Evolutionary conservation across 305 asterid species (phyloP).

Genomic region (Fraxinus baroniana): DNA sequence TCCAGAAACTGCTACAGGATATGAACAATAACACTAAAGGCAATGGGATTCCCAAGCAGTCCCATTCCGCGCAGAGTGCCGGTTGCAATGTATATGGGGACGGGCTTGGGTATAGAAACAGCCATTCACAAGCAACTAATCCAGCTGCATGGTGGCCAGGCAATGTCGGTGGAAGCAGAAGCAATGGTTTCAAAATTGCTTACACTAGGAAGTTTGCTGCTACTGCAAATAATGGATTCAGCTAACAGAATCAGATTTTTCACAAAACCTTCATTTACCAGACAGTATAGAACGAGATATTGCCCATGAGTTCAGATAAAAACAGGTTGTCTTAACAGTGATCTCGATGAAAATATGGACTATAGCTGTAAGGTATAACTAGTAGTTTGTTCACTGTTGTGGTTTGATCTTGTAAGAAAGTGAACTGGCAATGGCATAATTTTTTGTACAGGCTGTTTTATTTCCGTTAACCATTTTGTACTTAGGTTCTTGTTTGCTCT

Average conservation of each 20-base stretch:
- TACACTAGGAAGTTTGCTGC: constrained; percentile 48
- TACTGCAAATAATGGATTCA: constrained; percentile 16
- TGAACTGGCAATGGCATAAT: constrained; percentile 28
- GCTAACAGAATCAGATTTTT: constrained; percentile 47
- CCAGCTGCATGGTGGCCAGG: constrained; percentile 29
- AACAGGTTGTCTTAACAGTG: constrained; percentile 52
- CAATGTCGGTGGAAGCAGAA: constrained; percentile 43
- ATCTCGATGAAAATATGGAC: constrained; percentile 58
- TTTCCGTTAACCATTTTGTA: not conserved
- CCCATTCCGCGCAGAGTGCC: constrained; percentile 36
- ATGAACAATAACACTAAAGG: constrained; percentile 47
- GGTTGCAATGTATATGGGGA: constrained; percentile 31
- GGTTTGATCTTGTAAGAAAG: not conserved
- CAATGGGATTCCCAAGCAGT: constrained; percentile 34
- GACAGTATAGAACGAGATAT: constrained; percentile 53
- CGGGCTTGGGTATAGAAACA: constrained; percentile 9
- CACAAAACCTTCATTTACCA: constrained; percentile 51
- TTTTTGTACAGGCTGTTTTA: constrained; percentile 41
- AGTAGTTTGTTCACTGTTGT: too few relatives aligned
- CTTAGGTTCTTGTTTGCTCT: constrained; percentile 20
- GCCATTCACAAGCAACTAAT: constrained; percentile 12
- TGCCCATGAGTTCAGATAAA: constrained; percentile 58
- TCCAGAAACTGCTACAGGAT: constrained; percentile 67
- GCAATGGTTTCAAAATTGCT: constrained; percentile 56
- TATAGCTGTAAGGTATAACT: too few relatives aligned